Base-by-base conservation (phyloP, 208 protist species). In the Vickermania ingenoplastis region DNA sequence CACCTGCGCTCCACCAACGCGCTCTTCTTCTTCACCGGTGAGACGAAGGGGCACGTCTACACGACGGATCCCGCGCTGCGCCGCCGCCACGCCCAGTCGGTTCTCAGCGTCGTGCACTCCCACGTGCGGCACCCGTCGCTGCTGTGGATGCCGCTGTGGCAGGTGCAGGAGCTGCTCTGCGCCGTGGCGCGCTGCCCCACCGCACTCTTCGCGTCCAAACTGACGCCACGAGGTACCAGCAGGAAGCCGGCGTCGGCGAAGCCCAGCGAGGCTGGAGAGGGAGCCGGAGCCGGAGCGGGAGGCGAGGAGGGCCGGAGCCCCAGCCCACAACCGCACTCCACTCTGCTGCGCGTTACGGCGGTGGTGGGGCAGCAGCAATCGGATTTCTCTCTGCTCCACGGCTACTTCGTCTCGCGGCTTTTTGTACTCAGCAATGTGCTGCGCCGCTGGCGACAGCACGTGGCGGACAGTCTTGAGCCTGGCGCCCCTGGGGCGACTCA, bases 81-180 rank as follows among this genome's bases (percentile, higher is more conserved):
- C 5, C 77, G 63, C 2, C 74, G 81, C 3, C 73, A 83, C 41
- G 75, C 77, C 3, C 57, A 74, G 23, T 90, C 86, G n/a, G 67
- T 75, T 22, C 53, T 93, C 29, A 66, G 67, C 36, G 69, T 86
- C 11, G 79, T 87, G 2, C 67, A 81, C 54, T 69, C 77, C 1
- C 81, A 89, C 53, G 68, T 77, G 27, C 31, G 70, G 65, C 75
- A 84, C 56, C 83, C 86, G 3, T 85, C 70, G 0, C 62, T 90
- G 54, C 51, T 89, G 31, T 93, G 79, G 81, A 93, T 93, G 86
- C 86, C 86, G 29, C 69, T 93, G 49, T 64, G 60, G 25, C 75
- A 86, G 59, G 60, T 83, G 53, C 83, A 93, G 69, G 82, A 93
- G 63, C 4, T 93, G 2, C 28, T 89, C 7, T 83, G 77, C 48